Base-by-base conservation (phyloP, 2,329 filamentous ascomycete species). In the Dactylellina leptospora region DNA sequence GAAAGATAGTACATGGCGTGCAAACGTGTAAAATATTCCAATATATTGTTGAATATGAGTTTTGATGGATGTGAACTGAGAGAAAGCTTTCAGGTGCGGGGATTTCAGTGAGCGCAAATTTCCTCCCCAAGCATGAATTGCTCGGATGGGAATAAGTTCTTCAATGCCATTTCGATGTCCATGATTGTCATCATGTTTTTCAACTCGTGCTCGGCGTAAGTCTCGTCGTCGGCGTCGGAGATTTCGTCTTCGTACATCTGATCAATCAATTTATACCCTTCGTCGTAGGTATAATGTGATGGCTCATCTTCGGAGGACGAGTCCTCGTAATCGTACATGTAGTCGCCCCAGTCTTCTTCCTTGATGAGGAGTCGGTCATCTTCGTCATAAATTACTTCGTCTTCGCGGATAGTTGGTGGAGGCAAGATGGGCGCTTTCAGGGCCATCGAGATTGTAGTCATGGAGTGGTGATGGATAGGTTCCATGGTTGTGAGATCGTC, bases 341-440 rank as follows among this genome's bases (percentile, higher is more conserved):
- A 61, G 20, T 70, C 64, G 16, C 64, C 64, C 64, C 64, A 70
- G 13, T 56, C 64, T 51, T 70, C 64, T 18, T 70, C 64, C 11
- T 54, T 25, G n/a, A 70, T 70, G 2, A 70, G 16, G 5, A 70
- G 25, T 6, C 64, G 48, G 23, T 70, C 64, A 9, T 54, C 56
- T 18, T 70, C 64, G 33, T 55, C 40, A 25, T 70, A 70, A 9
- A 70, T 60, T n/a, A 70, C 64, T n/a, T 70, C 64, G 16, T 70
- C 64, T 44, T 70, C 64, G 9, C 40, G 11, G 4, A 62, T 44
- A 25, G 40, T n/a, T 1, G 50, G n/a, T 38, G 28, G 16, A 11
- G 9, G 20, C 23, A 27, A 27, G 9, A 28, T 48, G 1, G 45
- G 45, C 18, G 22, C 45, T 16, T 48, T 48, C 23, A 48, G n/a